Evolutionary conservation across 805 yeast genomes (phyloP).

Genomic region (Diddensiella transvaalensis): DNA sequence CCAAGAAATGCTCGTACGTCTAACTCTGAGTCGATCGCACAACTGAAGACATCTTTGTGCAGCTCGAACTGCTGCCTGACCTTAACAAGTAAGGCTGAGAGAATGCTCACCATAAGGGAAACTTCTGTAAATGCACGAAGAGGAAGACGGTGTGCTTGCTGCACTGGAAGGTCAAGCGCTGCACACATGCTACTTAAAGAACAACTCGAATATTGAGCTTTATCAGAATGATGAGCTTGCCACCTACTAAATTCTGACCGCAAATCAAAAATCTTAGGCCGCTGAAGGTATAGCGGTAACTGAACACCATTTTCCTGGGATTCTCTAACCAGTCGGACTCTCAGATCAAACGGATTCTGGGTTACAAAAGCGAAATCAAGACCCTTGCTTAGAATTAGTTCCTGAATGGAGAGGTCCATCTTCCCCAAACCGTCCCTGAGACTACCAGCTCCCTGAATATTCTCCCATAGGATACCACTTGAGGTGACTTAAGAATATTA

Average conservation of each 20-base stretch:
- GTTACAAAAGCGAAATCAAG: slow-evolving; percentile 60
- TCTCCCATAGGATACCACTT: slow-evolving; percentile 58
- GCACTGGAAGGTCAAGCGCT: slow-evolving; percentile 42
- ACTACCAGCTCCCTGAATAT: slow-evolving; percentile 52
- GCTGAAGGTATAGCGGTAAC: slow-evolving; percentile 71
- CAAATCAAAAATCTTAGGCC: slow-evolving; percentile 73
- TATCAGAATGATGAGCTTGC: slow-evolving; percentile 61
- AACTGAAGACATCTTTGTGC: slow-evolving; percentile 54
- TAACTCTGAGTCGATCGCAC: slow-evolving; percentile 72
- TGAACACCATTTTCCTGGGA: slow-evolving; percentile 71
- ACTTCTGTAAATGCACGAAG: slow-evolving; percentile 7
- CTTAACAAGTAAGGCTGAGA: slow-evolving; percentile 39
- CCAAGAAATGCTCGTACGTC: slow-evolving; percentile 64
- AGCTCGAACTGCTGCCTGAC: slow-evolving; percentile 47
- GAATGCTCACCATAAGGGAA: not conserved
- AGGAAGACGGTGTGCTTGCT: slow-evolving; percentile 5
- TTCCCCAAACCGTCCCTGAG: slow-evolving; percentile 60
- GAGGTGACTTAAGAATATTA: no score
- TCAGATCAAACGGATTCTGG: slow-evolving; percentile 62
- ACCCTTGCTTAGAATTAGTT: slow-evolving; percentile 38
- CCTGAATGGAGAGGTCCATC: slow-evolving; percentile 48
- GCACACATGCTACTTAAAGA: slow-evolving; percentile 40
- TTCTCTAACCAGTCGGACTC: slow-evolving; percentile 76
- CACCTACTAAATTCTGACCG: slow-evolving; percentile 69
- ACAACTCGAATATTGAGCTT: slow-evolving; percentile 29